phyloP scores from a whole-genome alignment of 2,329 filamentous ascomycete genomes.

The Aspergillus cejpii region DNA sequence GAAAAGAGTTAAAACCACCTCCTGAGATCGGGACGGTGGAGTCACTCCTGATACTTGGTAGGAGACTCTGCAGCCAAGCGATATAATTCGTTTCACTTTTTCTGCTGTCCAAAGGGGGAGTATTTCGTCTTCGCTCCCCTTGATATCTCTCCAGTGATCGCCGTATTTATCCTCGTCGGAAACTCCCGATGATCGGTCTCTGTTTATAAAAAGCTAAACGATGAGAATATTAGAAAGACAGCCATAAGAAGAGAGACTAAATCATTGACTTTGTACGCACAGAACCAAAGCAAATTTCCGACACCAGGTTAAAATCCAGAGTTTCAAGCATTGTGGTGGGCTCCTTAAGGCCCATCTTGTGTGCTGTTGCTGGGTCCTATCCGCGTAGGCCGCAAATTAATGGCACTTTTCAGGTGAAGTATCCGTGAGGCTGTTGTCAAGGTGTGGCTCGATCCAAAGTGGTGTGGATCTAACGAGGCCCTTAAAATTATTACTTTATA shows the following conservation, averaged over 20 bases:
- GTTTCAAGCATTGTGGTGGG: neutral
- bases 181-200: neutral
- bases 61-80: neutral
- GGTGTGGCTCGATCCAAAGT: too few species aligned
- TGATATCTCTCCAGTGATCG: neutral
- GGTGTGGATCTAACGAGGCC: too few species aligned
- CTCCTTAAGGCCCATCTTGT: constrained; percentile 1
- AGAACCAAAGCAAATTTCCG: constrained; percentile 4
- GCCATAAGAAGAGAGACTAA: neutral
- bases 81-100: neutral
- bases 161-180: neutral
- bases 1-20: neutral
- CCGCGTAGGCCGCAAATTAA: constrained; percentile 2
- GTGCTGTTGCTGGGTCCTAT: constrained; percentile 4
- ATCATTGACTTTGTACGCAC: neutral
- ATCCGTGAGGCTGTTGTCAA: constrained; percentile 1
- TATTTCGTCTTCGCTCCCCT: neutral
- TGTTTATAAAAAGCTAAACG: neutral
- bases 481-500: too few species aligned
- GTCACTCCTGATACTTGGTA: neutral
- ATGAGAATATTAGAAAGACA: neutral
- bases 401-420: constrained; percentile 2
- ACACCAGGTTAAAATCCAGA: constrained; percentile 4
- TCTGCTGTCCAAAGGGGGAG: neutral
- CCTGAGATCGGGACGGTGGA: neutral